These are phyloP conservation scores for Mrakiaceae sp. DNA, from an alignment of 1,284 basidiomycete genomes.

Conservation along the genomic window DNA sequence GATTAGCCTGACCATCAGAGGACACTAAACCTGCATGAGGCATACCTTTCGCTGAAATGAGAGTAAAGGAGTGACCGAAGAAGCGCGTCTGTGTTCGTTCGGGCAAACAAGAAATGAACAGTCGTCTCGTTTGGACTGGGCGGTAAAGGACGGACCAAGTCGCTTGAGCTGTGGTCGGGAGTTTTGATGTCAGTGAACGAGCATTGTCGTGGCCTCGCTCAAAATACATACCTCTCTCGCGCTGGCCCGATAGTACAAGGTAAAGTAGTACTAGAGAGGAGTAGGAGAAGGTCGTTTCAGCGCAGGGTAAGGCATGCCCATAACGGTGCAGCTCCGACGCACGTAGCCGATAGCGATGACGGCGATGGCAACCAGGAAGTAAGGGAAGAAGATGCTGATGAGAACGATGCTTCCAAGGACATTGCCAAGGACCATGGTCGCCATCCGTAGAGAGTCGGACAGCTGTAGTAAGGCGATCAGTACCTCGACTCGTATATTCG, in stretches of 20 bases:
- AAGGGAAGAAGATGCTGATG: slow-evolving; percentile 57
- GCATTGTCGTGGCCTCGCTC: too few relatives aligned
- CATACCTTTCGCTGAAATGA: slow-evolving; percentile 55
- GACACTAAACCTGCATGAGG: not conserved
- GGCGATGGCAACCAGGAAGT: slow-evolving; percentile 51
- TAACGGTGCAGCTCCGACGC: too few relatives aligned
- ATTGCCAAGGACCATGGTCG: slow-evolving; percentile 25
- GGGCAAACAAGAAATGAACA: not conserved
- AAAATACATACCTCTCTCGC: slow-evolving; percentile 39
- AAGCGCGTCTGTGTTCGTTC: slow-evolving; percentile 44
- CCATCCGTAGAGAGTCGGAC: slow-evolving; percentile 53
- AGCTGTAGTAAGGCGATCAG: slow-evolving; percentile 23
- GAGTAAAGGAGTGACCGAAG: slow-evolving; percentile 61
- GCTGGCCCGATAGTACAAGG: slow-evolving; percentile 52
- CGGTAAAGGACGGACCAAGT: slow-evolving; percentile 37
- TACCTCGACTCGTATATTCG: not conserved
- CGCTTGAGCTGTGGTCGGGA: slow-evolving; percentile 45
- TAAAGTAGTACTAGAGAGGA: slow-evolving; percentile 36
- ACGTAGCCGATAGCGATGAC: slow-evolving; percentile 44
- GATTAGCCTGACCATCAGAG: too few relatives aligned
- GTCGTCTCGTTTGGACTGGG: not conserved
- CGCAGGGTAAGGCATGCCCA: too few relatives aligned
- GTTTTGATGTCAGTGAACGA: too few relatives aligned
- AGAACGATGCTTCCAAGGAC: slow-evolving; percentile 36
- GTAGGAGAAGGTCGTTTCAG: too few relatives aligned